Conservation (phyloP, 257 asterid species). For the Solanum piurae region DNA sequence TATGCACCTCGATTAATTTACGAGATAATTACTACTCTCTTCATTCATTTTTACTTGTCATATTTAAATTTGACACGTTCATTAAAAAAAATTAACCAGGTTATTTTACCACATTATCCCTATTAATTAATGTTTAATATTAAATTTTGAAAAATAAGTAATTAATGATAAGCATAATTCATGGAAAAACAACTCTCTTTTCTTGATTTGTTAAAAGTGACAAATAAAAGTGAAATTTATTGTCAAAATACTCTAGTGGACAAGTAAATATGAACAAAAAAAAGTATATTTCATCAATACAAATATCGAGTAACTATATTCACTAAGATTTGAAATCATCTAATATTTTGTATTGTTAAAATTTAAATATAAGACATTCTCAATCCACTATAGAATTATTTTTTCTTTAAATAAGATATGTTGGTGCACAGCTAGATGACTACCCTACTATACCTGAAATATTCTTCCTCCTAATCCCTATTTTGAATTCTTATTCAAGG, state of each 20-base stretch:
- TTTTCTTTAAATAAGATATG: not conserved
- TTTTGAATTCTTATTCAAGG: not conserved
- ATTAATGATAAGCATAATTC: not conserved
- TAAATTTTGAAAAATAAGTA: too few relatives aligned
- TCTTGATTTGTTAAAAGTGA: not conserved
- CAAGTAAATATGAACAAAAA: too few relatives aligned
- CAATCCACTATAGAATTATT: not conserved
- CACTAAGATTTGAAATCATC: too few relatives aligned
- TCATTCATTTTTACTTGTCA: not conserved
- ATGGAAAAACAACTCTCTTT: not conserved
- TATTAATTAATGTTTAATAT: too few relatives aligned
- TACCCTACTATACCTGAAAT: not conserved
- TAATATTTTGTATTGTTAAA: too few relatives aligned
- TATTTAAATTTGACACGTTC: not conserved
- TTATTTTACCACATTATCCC: too few relatives aligned
- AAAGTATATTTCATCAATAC: too few relatives aligned
- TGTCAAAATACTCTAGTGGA: not conserved
- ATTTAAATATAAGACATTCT: not conserved
- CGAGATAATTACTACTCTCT: not conserved
- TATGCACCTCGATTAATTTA: too few relatives aligned
- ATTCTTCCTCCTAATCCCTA: not conserved
- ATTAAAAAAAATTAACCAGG: too few relatives aligned
- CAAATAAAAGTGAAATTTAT: too few relatives aligned
- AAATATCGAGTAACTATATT: too few relatives aligned
- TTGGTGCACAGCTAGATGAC: not conserved